Evolutionary conservation across 257 asterid genomes (phyloP).

Genomic region (Lycium barbarum): DNA sequence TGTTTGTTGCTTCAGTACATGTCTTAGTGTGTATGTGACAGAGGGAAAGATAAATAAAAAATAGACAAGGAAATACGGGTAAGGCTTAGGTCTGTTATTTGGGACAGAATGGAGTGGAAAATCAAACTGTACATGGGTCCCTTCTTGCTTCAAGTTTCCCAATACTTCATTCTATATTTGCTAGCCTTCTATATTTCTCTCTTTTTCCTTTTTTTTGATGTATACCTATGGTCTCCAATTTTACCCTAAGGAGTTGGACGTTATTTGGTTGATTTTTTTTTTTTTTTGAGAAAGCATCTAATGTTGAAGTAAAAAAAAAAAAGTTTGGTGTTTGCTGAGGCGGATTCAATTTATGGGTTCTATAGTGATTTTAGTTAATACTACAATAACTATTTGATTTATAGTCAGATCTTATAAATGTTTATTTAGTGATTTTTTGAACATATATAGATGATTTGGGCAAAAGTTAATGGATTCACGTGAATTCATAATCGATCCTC

Average conservation of each 20-base stretch:
- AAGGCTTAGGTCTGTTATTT: conserved; percentile 30
- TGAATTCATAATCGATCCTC: no score
- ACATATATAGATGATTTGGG: no score
- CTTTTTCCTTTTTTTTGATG: neutral
- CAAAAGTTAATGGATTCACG: no score
- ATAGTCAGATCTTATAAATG: no score
- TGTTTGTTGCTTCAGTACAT: neutral
- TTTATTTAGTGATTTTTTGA: no score
- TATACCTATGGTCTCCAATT: neutral
- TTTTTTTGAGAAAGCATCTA: no score
- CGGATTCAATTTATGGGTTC: no score
- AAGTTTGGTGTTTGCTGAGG: no score
- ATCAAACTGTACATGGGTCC: conserved; percentile 12
- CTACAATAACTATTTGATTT: no score
- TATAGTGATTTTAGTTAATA: no score
- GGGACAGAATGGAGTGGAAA: conserved; percentile 64
- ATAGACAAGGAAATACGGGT: neutral
- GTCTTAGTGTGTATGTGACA: conserved; percentile 13
- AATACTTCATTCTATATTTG: neutral
- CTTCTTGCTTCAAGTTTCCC: conserved; percentile 26
- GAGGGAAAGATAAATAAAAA: neutral
- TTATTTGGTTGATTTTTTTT: no score
- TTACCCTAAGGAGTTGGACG: neutral
- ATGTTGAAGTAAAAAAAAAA: no score
- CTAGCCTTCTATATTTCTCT: neutral